phyloP scores from a whole-genome alignment of 2,329 filamentous ascomycete species.

The Cercospora berteroae region DNA sequence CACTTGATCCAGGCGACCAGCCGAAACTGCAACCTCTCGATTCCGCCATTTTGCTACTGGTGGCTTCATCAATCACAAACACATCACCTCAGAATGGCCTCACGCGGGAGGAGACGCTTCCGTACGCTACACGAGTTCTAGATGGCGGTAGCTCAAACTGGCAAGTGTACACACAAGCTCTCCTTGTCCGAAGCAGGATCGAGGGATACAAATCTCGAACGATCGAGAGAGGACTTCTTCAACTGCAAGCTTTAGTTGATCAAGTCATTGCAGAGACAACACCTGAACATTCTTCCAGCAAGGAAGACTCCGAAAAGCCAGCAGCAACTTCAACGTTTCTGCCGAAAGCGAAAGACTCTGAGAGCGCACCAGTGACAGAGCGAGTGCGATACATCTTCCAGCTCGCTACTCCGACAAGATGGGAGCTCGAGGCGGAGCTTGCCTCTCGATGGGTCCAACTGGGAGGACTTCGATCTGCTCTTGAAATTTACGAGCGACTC shows the following conservation, averaged over 20 bases:
- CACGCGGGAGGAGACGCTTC: constrained; percentile 88
- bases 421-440: constrained; percentile 92
- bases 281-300: constrained; percentile 17
- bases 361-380: constrained; percentile 74
- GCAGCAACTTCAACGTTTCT: constrained; percentile 69
- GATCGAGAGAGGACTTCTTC: constrained; percentile 81
- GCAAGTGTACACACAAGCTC: constrained; percentile 94
- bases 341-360: constrained; percentile 68
- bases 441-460: constrained; percentile 89
- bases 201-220: constrained; percentile 86
- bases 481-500: constrained; percentile 93
- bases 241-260: constrained; percentile 92
- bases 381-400: constrained; percentile 81
- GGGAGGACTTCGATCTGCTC: constrained; percentile 80
- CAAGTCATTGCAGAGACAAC: constrained; percentile 85
- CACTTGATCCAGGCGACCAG: constrained; percentile 73
- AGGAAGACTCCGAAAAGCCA: constrained; percentile 39
- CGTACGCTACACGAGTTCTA: constrained; percentile 84
- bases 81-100: constrained; percentile 79
- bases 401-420: constrained; percentile 78
- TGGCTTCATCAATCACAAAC: constrained; percentile 86
- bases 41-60: constrained; percentile 76
- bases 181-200: constrained; percentile 84
- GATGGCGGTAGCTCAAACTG: constrained; percentile 90
- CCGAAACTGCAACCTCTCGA: constrained; percentile 80